phyloP scores from a whole-genome alignment of 345 rosid genomes.

The Dimocarpus longan region DNA sequence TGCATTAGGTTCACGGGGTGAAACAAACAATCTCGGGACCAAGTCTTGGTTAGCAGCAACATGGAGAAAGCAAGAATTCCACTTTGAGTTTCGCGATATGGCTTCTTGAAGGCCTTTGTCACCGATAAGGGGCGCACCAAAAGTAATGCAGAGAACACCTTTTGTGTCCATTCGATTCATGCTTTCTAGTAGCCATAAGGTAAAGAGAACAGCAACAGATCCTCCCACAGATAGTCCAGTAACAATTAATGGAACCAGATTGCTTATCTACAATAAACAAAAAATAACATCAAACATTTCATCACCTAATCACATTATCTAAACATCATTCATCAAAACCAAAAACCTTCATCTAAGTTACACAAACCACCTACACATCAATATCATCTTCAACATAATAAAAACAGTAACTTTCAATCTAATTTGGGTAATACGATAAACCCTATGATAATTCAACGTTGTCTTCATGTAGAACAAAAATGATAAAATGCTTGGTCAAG shows the following conservation, averaged over 20 bases:
- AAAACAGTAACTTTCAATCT: background rate
- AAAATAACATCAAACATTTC: background rate
- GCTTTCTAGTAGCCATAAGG: conserved; percentile 56
- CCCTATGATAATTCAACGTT: background rate
- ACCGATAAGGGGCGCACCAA: conserved; percentile 64
- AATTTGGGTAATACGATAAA: background rate
- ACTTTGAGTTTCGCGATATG: conserved; percentile 30
- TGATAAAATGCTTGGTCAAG: background rate
- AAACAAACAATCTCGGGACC: conserved; percentile 32
- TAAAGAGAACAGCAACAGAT: conserved; percentile 68
- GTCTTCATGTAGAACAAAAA: background rate
- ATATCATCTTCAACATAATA: background rate
- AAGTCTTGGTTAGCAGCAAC: conserved; percentile 44
- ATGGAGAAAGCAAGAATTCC: conserved; percentile 63
- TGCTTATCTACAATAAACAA: background rate
- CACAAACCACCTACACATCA: background rate
- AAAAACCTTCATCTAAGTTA: background rate
- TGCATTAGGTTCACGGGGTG: conserved; percentile 6
- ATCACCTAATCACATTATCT: background rate
- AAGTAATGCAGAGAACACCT: conserved; percentile 68
- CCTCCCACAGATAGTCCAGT: conserved; percentile 69
- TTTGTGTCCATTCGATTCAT: conserved; percentile 17
- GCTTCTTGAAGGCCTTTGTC: conserved; percentile 39
- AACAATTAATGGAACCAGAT: conserved; percentile 36
- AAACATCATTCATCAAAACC: background rate